These are phyloP conservation scores for Trametes cinnabarina DNA, from an alignment of 768 basidiomycete genomes.

Conservation along the genomic window DNA sequence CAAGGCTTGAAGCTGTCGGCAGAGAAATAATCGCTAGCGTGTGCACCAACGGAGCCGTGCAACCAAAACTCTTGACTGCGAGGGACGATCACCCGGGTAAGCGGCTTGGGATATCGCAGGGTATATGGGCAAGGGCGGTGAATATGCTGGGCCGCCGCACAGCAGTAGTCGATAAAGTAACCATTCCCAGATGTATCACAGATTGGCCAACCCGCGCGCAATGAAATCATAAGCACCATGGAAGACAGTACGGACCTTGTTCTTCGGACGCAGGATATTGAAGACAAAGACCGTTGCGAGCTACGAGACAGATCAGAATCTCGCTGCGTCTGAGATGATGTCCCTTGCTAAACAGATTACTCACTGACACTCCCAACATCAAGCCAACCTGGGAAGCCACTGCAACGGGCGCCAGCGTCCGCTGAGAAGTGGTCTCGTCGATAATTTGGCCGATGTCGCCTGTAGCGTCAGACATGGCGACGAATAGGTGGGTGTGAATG, in stretches of 20 bases:
- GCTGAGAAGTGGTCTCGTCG: slow-evolving; percentile 30
- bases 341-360: slow-evolving; percentile 25
- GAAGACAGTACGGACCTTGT: slow-evolving; percentile 55
- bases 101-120: too few relatives aligned
- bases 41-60: too few relatives aligned
- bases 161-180: too few relatives aligned
- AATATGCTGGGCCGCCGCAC: too few relatives aligned
- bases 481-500: not conserved
- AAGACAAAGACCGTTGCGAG: slow-evolving; percentile 69
- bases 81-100: too few relatives aligned
- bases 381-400: slow-evolving; percentile 76
- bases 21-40: too few relatives aligned
- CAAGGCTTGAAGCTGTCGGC: too few relatives aligned
- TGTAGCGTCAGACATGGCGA: slow-evolving; percentile 21
- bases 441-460: slow-evolving; percentile 25
- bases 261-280: slow-evolving; percentile 83
- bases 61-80: too few relatives aligned
- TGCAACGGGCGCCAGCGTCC: slow-evolving; percentile 78
- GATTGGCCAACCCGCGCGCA: too few relatives aligned
- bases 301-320: slow-evolving; percentile 35
- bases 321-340: not conserved
- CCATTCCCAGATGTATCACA: too few relatives aligned
- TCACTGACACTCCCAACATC: slow-evolving; percentile 71
- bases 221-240: too few relatives aligned
- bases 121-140: too few relatives aligned